Base-by-base conservation (phyloP, 2,329 filamentous ascomycete species). In the Verticillium zaregamsianum region DNA sequence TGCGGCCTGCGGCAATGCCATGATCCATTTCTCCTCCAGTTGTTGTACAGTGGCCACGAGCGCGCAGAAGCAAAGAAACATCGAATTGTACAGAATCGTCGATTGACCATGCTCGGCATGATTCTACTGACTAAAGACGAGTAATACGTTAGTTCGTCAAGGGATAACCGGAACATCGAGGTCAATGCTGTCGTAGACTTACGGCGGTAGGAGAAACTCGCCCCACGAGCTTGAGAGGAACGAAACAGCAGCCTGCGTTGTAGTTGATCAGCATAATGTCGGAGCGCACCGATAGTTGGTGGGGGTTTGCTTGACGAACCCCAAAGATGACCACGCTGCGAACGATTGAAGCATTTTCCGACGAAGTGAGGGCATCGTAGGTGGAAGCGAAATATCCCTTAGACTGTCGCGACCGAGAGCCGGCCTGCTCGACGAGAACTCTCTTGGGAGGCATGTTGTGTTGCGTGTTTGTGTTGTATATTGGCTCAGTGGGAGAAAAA, bases 281-380 rank as follows among this genome's bases (percentile, higher is more conserved):
- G 23, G 45, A 28, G 35, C 5, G 6, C n/a, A 15, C n/a, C 20
- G 55, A 40, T n/a, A 61, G 33, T 33, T 11, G 39, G 23, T 17
- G 20, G 20, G 14, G 39, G n/a, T 23, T 25, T 54, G 49, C 31
- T 55, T 28, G 28, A 79, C 87, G 72, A 81, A 91, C 88, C 61
- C 87, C 87, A 71, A 91, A 91, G 68, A 90, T 74, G 66, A 85
- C 80, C 67, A 91, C 77, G 71, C 88, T 90, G 69, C 86, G 83
- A 63, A 91, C 88, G 61, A 90, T 83, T 61, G 86, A 83, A 57
- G 86, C 82, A 75, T 91, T 91, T 71, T 91, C 89, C 37, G 88
- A 75, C 32, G 84, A 83, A 61, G 86, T 90, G 70, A 90, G 70
- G 66, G 85, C 79, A 64, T 83, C 80, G 75, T 90, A 90, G 66